Evolutionary conservation across 1,284 basidiomycete genomes (phyloP), one percentile per base, ranked within the genome.

Genomic region (Cutaneotrichosporon cutaneum): DNA sequence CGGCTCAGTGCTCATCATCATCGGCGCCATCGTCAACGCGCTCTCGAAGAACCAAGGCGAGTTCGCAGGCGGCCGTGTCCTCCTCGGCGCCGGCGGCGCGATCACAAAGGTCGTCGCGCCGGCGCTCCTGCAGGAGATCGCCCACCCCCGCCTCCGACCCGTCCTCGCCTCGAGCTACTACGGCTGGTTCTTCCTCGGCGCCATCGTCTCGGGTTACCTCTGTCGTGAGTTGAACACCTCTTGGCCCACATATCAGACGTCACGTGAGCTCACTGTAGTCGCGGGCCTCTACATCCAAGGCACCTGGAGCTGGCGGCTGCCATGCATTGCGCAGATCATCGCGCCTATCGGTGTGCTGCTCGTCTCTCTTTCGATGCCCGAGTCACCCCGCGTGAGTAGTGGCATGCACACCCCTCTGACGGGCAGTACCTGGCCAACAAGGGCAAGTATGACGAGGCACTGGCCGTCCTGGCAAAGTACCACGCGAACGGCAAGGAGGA

Each of bases 121-220:
- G 3, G 39, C 89, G 82, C 77, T 90, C 74, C 85, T 90, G 57
- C 86, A 88, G 33, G 90, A 91, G 73, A 79, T 91, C 24, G 82
- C 89, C 0, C 90, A 90, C 74, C 90, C 89, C 7, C 80, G 83
- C 0, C 85, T 90, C 73, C 87, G 89, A 64, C 87, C 86, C 6
- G 83, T 84, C 10, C 77, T 90, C 51, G 90, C 87, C 4, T 86
- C 87, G 2, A 78, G 85, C 44, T 90, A 89, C 81, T 90, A 90
- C 80, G 86, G 87, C n/a, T 84, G 89, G 56, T 90, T 88, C 88
- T 78, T 73, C 62, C 85, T 87, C 24, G 89, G 89, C 61, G 82
- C 87, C 13, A 62, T 67, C 21, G 50, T 61, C 16, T 82, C 63
- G 16, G 64, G 63, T 1, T 72, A 65, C 61, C 42, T 68, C n/a